These are phyloP conservation scores for Xylaria cubensis DNA, from an alignment of 495 filamentous ascomycete genomes.

Conservation along the genomic window DNA sequence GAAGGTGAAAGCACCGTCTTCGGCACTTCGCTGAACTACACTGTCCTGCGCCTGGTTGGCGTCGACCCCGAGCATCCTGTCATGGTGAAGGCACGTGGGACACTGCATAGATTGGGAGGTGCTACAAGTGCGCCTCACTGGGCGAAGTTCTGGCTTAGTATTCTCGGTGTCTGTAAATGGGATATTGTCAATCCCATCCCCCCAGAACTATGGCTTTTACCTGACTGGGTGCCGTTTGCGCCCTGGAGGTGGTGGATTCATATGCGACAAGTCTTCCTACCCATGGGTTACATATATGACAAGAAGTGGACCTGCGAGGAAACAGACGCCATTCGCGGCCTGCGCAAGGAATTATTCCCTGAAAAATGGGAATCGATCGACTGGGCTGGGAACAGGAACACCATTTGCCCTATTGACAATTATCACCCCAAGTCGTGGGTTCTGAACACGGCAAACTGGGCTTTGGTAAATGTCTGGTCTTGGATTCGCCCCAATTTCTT, in stretches of 20 bases:
- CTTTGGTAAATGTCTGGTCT: slow-evolving; percentile 80
- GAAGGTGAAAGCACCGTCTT: slow-evolving; percentile 94
- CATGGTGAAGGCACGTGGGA: slow-evolving; percentile 85
- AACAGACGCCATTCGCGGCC: slow-evolving; percentile 70
- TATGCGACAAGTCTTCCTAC: slow-evolving; percentile 89
- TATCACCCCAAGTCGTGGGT: slow-evolving; percentile 92
- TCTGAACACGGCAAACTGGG: slow-evolving; percentile 74
- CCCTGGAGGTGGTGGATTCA: slow-evolving; percentile 99
- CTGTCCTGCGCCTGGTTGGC: slow-evolving; percentile 84
- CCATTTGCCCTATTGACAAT: slow-evolving; percentile 79
- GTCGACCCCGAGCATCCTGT: slow-evolving; percentile 82
- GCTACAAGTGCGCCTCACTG: slow-evolving; percentile 88
- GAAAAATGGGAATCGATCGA: slow-evolving; percentile 79
- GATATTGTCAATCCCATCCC: slow-evolving; percentile 93
- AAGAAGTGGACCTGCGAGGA: slow-evolving; percentile 74
- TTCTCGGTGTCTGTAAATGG: slow-evolving; percentile 85
- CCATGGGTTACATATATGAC: slow-evolving; percentile 90
- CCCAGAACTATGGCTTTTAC: slow-evolving; percentile 91
- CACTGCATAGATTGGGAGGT: slow-evolving; percentile 85
- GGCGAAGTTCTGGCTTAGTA: slow-evolving; percentile 90
- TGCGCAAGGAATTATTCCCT: slow-evolving; percentile 85
- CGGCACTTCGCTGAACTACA: slow-evolving; percentile 90
- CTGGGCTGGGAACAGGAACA: slow-evolving; percentile 80
- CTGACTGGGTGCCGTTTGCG: slow-evolving; percentile 92
- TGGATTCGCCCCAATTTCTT: slow-evolving; percentile 67